A percentile compares a stretch with the other conserved stretches of the same genome.
These are phyloP conservation scores for Phascolomyces articulosus DNA, from an alignment of 371 early-diverging fungal genomes.

Conservation along the genomic window DNA sequence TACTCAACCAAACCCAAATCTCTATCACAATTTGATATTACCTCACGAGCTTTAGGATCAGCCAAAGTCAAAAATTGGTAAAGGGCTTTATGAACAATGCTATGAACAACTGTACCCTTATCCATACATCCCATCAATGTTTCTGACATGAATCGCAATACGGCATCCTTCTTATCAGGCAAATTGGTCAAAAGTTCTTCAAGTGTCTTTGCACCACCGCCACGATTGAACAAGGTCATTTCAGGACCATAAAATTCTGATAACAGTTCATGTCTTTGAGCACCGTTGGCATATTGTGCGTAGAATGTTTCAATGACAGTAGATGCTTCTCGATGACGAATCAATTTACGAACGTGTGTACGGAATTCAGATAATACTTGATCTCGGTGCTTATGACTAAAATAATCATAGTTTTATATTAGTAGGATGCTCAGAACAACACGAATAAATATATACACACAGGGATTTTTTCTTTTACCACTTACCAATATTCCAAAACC, in stretches of 20 bases:
- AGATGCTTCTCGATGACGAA: conserved; percentile 83
- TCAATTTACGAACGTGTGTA: conserved; percentile 79
- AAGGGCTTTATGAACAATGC: conserved; percentile 87
- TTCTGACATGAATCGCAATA: conserved; percentile 75
- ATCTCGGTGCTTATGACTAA: conserved; percentile 71
- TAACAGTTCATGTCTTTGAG: conserved; percentile 76
- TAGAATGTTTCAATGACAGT: conserved; percentile 87
- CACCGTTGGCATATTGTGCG: conserved; percentile 76
- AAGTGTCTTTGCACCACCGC: conserved; percentile 57
- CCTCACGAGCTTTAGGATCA: conserved; percentile 63
- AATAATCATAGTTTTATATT: conserved; percentile 2
- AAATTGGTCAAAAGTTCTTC: conserved; percentile 66
- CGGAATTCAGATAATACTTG: conserved; percentile 82
- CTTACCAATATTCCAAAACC: conserved; percentile 82
- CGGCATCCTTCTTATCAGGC: conserved; percentile 79
- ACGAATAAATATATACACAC: too few relatives aligned
- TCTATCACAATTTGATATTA: conserved; percentile 11
- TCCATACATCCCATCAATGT: conserved; percentile 75
- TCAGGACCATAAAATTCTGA: conserved; percentile 96
- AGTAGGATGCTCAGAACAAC: too few relatives aligned
- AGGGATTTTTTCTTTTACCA: too few relatives aligned
- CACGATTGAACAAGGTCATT: conserved; percentile 73
- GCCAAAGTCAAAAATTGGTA: conserved; percentile 80
- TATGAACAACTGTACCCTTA: conserved; percentile 83
- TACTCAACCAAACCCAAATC: neutral